Evolutionary conservation across 2,329 filamentous ascomycete genomes (phyloP).

Genomic region (Ceratocystis diversiconidia): DNA sequence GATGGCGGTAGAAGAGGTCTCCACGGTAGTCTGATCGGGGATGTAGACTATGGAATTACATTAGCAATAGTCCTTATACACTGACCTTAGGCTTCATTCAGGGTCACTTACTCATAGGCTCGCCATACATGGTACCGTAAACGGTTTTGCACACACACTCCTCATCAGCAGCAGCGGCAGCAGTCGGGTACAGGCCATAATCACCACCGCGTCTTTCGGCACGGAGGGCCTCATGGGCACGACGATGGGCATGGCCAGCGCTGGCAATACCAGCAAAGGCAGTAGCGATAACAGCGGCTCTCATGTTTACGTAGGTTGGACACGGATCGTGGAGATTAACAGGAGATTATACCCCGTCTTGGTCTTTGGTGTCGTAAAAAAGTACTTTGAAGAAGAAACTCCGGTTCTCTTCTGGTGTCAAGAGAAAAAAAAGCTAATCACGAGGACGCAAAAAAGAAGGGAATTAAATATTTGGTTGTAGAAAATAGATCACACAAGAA

Average conservation of each 20-base stretch:
- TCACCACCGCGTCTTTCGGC: conserved; percentile 25
- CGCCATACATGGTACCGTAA: conserved; percentile 56
- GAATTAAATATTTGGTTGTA: conserved; percentile 3
- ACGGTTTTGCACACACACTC: conserved; percentile 54
- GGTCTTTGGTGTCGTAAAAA: conserved; percentile 24
- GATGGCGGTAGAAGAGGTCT: conserved; percentile 20
- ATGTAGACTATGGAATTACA: background rate
- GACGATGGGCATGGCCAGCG: conserved; percentile 27
- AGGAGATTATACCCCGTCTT: conserved; percentile 20
- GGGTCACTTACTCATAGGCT: conserved; percentile 43
- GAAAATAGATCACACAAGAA: conserved; percentile 8
- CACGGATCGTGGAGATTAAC: conserved; percentile 25
- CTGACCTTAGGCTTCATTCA: background rate
- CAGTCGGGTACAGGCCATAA: conserved; percentile 20
- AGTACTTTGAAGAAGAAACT: conserved; percentile 18
- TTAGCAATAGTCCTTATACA: background rate
- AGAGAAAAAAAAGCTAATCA: conserved; percentile 17
- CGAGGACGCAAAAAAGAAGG: conserved; percentile 16
- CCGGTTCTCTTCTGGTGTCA: conserved; percentile 20
- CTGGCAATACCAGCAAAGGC: conserved; percentile 42
- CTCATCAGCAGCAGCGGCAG: conserved; percentile 33
- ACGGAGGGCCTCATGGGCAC: conserved; percentile 22
- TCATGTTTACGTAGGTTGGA: conserved; percentile 39
- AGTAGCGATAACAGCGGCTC: conserved; percentile 54
- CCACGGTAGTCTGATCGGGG: conserved; percentile 19